These are phyloP conservation scores for Penicillium sp. DNA, from an alignment of 2,329 filamentous ascomycete species.

Conservation along the genomic window DNA sequence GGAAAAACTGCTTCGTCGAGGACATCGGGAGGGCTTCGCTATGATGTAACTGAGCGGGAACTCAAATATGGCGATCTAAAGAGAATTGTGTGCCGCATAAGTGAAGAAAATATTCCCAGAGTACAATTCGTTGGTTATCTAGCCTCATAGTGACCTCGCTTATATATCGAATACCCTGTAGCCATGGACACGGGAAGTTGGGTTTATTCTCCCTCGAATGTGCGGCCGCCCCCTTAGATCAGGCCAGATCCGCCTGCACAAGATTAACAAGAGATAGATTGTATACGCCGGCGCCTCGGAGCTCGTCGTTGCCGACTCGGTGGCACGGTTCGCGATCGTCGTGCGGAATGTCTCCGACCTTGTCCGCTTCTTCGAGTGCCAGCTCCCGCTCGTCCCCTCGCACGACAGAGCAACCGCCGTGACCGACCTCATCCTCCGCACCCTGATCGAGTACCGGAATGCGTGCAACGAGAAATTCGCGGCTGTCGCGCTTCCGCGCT, in stretches of 20 bases:
- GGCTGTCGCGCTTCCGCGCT: constrained; percentile 68
- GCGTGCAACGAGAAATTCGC: constrained; percentile 72
- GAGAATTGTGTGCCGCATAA: no score
- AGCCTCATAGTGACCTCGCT: no score
- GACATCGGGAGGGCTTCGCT: no score
- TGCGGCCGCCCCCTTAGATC: background rate
- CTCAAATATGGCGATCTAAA: no score
- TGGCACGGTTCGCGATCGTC: constrained; percentile 59
- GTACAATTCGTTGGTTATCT: no score
- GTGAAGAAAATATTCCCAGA: no score
- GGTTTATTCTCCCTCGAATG: background rate
- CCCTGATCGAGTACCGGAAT: constrained; percentile 63
- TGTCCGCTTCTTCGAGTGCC: constrained; percentile 69
- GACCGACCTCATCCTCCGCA: constrained; percentile 61
- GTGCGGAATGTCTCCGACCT: constrained; percentile 74
- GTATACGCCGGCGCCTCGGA: constrained; percentile 11
- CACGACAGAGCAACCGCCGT: constrained; percentile 49
- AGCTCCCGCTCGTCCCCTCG: constrained; percentile 47
- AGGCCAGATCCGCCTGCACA: background rate
- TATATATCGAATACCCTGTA: no score
- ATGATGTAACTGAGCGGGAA: no score
- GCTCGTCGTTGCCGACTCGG: background rate
- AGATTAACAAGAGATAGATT: background rate
- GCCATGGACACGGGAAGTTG: background rate
- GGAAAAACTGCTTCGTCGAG: no score